phyloP scores from a whole-genome alignment of 768 basidiomycete species.

The Lactarius quietus region DNA sequence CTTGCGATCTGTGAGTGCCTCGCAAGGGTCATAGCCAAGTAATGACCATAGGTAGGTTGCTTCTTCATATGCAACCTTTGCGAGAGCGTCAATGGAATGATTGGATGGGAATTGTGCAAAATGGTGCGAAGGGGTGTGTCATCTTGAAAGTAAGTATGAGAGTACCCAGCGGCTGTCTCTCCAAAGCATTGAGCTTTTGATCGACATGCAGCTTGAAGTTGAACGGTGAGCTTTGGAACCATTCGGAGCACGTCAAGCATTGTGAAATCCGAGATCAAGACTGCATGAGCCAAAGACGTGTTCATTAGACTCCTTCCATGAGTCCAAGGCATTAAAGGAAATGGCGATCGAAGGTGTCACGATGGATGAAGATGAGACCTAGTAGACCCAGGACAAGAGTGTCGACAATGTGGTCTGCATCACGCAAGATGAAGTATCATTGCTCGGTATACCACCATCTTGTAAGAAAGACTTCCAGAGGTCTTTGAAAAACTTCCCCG shows the following conservation, averaged over 20 bases:
- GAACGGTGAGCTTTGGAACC: background rate
- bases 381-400: background rate
- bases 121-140: no score
- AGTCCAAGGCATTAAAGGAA: background rate
- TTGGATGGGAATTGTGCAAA: no score
- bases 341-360: background rate
- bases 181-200: background rate
- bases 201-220: background rate
- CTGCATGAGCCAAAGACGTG: background rate
- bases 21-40: no score
- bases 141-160: background rate
- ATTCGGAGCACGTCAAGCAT: background rate
- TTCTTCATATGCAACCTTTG: no score
- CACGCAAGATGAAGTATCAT: background rate
- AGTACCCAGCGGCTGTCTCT: background rate
- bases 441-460: background rate
- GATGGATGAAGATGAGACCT: background rate
- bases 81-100: no score
- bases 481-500: background rate
- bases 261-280: background rate
- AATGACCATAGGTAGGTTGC: no score
- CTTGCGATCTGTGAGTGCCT: no score
- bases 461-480: background rate
- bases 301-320: background rate
- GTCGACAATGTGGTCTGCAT: background rate